Base-by-base conservation (phyloP, 768 basidiomycete genomes). In the Termitomyces sp. region DNA sequence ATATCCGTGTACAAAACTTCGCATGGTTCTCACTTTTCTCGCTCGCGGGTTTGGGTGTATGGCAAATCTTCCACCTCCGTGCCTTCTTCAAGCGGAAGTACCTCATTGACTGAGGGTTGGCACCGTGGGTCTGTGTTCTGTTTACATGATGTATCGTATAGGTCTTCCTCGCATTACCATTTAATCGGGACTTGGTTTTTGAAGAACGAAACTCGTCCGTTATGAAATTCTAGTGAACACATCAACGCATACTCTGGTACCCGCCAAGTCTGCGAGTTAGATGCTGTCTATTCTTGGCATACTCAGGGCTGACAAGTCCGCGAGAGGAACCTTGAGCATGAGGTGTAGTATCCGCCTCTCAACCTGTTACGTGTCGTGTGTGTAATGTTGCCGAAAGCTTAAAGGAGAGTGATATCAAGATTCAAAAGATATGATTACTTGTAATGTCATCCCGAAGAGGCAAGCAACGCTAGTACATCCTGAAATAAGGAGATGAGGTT, bases 31-130 rank as follows among this genome's bases (percentile, higher is more conserved):
- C 93, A 13, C 80, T 97, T 59, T 22, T 87, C 48, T 84, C 90
- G 8, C 82, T 98, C 46, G 70, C 93, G 33, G 83, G 77, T 28
- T 78, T 98, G 38, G 95, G 97, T 7, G 81, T 81, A 45, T 99
- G 96, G 97, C 94, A 98, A 75, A 90, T 99, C 46, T 75, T 97
- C 69, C 96, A 98, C 68, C 77, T 99, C 14, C 85, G 94, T 47
- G 83, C 93, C 6, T 98, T 90, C 84, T 98, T 98, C 84, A 94
- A 92, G 77, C 83, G 89, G 68, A 97, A 94, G 74, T 93, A 94
- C 73, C 86, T 94, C 67, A 94, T 94, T 66, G 92, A 94, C 68
- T 90, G 73, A 74, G 42, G 36, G 16, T 12, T 32, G 22, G 16
- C n/a, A 40, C 13, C 20, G 55, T 42, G 22, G 13, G 33, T 38